Conservation (phyloP, 208 protist genomes). For the Leishmania amazonensis region DNA sequence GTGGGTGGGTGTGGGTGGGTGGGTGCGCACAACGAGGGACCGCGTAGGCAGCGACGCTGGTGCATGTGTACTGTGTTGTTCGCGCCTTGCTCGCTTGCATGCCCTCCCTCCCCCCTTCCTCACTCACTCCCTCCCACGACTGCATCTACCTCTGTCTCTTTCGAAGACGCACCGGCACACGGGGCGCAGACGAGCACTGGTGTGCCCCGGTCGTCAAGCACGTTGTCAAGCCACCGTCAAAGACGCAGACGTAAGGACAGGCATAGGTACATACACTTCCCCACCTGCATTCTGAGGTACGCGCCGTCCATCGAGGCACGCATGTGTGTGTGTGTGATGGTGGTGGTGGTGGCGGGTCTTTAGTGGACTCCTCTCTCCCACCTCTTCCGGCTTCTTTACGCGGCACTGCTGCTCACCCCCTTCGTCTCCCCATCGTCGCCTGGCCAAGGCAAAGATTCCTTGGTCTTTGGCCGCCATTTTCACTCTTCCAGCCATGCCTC, state of each 20-base stretch:
- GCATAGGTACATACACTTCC: neutral
- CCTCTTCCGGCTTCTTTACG: neutral
- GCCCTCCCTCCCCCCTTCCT: neutral
- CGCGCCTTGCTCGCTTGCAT: neutral
- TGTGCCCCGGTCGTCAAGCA: neutral
- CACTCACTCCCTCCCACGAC: neutral
- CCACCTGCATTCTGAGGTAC: neutral
- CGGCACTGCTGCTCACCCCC: too few relatives aligned
- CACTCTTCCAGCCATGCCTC: neutral
- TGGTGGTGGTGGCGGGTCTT: neutral
- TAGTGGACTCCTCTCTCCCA: neutral
- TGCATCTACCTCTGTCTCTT: neutral
- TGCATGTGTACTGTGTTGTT: neutral
- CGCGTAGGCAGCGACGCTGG: neutral
- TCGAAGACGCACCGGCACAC: neutral
- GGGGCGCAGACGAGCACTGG: neutral
- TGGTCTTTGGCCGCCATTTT: neutral
- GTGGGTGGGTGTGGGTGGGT: neutral
- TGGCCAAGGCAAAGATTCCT: neutral
- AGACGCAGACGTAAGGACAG: too few relatives aligned
- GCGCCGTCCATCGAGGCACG: neutral
- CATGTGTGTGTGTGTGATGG: neutral
- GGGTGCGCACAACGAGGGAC: neutral
- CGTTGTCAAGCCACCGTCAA: neutral
- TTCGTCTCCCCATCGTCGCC: neutral